phyloP scores from a whole-genome alignment of 495 filamentous ascomycete genomes.

The Elaphomyces granulatus region DNA sequence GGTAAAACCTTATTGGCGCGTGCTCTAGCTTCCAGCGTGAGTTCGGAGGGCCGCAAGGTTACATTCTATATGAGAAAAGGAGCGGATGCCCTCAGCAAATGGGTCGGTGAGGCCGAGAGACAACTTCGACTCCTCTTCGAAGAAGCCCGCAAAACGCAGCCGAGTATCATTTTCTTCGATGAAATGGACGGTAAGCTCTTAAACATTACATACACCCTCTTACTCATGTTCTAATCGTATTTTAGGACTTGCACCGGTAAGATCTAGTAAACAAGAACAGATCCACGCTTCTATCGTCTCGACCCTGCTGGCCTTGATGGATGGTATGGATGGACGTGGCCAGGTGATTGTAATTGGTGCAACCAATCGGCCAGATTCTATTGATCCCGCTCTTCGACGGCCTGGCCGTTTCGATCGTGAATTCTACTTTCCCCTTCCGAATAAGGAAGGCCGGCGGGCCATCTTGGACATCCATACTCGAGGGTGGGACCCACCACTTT shows the following conservation, averaged over 20 bases:
- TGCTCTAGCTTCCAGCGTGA: conserved; percentile 73
- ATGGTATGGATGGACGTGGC: conserved; percentile 96
- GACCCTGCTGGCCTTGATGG: conserved; percentile 89
- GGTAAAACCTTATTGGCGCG: conserved; percentile 93
- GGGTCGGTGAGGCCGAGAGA: conserved; percentile 95
- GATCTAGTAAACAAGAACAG: conserved; percentile 95
- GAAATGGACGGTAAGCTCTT: conserved; percentile 70
- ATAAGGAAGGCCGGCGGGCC: conserved; percentile 56
- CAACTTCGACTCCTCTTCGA: conserved; percentile 89
- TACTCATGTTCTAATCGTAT: neutral
- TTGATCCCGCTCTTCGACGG: conserved; percentile 91
- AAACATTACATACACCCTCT: neutral
- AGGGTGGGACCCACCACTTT: conserved; percentile 71
- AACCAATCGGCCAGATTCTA: conserved; percentile 94
- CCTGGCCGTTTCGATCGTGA: conserved; percentile 95
- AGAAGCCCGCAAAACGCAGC: conserved; percentile 86
- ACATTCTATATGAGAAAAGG: conserved; percentile 99
- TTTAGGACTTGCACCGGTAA: conserved; percentile 67
- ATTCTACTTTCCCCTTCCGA: conserved; percentile 92
- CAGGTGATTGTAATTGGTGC: conserved; percentile 98
- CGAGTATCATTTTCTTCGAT: conserved; percentile 98
- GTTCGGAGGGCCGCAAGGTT: conserved; percentile 72
- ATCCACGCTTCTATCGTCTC: conserved; percentile 98
- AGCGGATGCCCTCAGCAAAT: conserved; percentile 92
- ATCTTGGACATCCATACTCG: conserved; percentile 95